Percentiles rank a stretch among this genome's conserved stretches.
Evolutionary conservation across 2,329 filamentous ascomycete species (phyloP).

Genomic region (Polytolypa hystricis): DNA sequence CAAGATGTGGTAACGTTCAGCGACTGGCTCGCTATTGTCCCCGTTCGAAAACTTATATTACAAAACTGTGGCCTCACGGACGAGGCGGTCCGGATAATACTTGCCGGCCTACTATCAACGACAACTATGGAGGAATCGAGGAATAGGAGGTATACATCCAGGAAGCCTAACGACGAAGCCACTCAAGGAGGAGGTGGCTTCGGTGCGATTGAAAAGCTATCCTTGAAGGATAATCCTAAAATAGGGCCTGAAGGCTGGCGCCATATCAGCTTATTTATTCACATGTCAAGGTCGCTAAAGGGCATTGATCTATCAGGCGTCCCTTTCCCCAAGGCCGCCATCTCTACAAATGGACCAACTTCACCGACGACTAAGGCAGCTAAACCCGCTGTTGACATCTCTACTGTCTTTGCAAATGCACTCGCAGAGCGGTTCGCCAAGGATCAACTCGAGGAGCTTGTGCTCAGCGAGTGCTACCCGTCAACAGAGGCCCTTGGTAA

Average conservation of each 20-base stretch:
- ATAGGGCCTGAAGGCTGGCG: slow-evolving; percentile 83
- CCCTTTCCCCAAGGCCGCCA: slow-evolving; percentile 51
- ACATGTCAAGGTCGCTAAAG: slow-evolving; percentile 79
- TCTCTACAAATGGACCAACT: slow-evolving; percentile 17
- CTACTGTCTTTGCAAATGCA: slow-evolving; percentile 60
- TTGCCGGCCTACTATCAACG: slow-evolving; percentile 74
- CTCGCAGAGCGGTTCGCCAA: slow-evolving; percentile 68
- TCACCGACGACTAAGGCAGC: slow-evolving; percentile 10
- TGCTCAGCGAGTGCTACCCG: slow-evolving; percentile 68
- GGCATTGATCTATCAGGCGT: slow-evolving; percentile 79
- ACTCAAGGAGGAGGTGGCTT: slow-evolving; percentile 24
- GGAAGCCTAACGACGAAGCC: slow-evolving; percentile 26
- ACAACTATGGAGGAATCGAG: slow-evolving; percentile 53
- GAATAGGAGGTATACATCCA: slow-evolving; percentile 33
- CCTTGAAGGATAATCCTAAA: slow-evolving; percentile 78
- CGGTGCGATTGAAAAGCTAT: slow-evolving; percentile 75
- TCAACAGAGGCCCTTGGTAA: slow-evolving; percentile 58
- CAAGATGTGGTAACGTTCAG: slow-evolving; percentile 77
- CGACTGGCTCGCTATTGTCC: slow-evolving; percentile 89
- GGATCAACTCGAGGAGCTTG: slow-evolving; percentile 65
- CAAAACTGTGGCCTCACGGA: slow-evolving; percentile 82
- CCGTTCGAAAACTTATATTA: slow-evolving; percentile 72
- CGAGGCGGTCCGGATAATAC: slow-evolving; percentile 72
- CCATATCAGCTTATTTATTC: slow-evolving; percentile 77
- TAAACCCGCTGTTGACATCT: slow-evolving; percentile 39